Percentiles rank a stretch among this genome's conserved stretches.
These are phyloP conservation scores for Phaeotremella skinneri DNA, from an alignment of 768 basidiomycete species.

Conservation along the genomic window DNA sequence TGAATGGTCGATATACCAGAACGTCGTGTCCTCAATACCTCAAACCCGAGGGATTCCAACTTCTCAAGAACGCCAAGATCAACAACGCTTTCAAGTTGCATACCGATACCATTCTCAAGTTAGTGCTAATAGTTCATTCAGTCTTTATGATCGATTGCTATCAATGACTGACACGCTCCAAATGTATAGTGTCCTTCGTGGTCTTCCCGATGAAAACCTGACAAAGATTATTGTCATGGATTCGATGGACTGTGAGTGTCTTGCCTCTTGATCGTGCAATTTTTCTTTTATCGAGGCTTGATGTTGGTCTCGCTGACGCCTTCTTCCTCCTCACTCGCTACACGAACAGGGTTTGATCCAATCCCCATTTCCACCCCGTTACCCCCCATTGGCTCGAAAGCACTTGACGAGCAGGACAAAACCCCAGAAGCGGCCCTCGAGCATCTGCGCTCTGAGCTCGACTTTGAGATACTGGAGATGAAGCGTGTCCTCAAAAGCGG, in stretches of 20 bases:
- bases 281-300: no score
- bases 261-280: neutral
- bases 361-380: slow-evolving; percentile 41
- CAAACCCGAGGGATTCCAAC: slow-evolving; percentile 62
- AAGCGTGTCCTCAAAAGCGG: slow-evolving; percentile 60
- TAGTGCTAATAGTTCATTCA: slow-evolving; percentile 33
- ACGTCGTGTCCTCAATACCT: slow-evolving; percentile 64
- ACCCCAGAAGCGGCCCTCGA: slow-evolving; percentile 53
- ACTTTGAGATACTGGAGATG: slow-evolving; percentile 61
- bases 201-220: slow-evolving; percentile 56
- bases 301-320: no score
- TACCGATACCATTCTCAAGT: slow-evolving; percentile 70
- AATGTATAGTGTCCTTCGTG: slow-evolving; percentile 56
- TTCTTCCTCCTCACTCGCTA: no score
- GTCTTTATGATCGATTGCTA: neutral
- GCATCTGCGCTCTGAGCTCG: slow-evolving; percentile 55
- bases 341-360: slow-evolving; percentile 51
- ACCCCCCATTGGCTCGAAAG: slow-evolving; percentile 16
- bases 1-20: slow-evolving; percentile 61
- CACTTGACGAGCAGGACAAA: slow-evolving; percentile 56
- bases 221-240: slow-evolving; percentile 72
- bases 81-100: slow-evolving; percentile 65
- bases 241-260: slow-evolving; percentile 55
- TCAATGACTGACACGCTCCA: slow-evolving; percentile 1
- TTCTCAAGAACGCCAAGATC: slow-evolving; percentile 54